phyloP scores from a whole-genome alignment of 2,329 filamentous ascomycete species.

The Beauveria caledonica region DNA sequence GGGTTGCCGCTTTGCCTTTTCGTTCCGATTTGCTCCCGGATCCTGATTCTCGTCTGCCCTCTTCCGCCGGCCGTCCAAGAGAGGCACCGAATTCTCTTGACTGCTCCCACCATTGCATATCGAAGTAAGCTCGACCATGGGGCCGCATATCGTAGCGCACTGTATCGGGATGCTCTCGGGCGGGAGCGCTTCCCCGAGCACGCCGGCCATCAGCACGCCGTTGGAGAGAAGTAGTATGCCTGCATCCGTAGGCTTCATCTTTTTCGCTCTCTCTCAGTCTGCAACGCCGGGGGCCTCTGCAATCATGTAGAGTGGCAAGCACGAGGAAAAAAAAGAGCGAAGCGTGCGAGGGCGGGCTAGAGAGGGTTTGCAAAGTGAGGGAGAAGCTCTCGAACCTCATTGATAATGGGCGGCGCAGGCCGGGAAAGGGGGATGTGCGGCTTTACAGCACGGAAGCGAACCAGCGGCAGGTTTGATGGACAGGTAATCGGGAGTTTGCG shows the following conservation, averaged over 20 bases:
- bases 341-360: not conserved
- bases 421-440: not conserved
- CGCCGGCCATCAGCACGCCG: slow-evolving; percentile 19
- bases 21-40: not conserved
- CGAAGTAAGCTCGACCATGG: slow-evolving; percentile 33
- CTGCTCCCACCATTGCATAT: slow-evolving; percentile 21
- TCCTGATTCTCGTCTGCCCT: not conserved
- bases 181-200: slow-evolving; percentile 23
- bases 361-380: not conserved
- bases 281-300: not conserved
- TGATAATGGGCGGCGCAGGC: not conserved
- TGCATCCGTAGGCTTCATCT: slow-evolving; percentile 22
- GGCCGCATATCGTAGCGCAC: slow-evolving; percentile 34
- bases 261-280: not conserved
- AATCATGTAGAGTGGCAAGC: not conserved
- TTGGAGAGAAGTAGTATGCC: slow-evolving; percentile 21
- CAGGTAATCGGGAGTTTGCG: not conserved
- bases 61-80: not conserved
- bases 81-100: not conserved
- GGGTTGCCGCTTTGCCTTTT: not conserved
- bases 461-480: not conserved
- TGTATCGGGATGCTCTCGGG: slow-evolving; percentile 29
- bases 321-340: not conserved
- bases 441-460: not conserved
- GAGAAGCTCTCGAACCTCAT: not conserved